Conservation (phyloP, 1,139 yeast genomes). For the Hansenula sp. region DNA sequence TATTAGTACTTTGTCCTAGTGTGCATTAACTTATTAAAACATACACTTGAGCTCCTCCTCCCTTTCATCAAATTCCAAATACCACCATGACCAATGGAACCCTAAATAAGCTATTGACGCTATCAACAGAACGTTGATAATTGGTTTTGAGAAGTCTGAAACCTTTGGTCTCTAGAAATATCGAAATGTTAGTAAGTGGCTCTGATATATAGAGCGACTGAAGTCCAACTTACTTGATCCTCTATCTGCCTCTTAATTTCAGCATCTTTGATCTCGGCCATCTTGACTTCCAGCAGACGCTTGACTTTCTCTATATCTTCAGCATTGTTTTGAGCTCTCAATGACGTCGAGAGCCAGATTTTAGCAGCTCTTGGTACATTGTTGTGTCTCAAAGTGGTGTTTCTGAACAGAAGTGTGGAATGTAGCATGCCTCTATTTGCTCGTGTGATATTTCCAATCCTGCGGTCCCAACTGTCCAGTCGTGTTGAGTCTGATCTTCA, state of each 20-base stretch:
- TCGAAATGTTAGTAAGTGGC: neutral
- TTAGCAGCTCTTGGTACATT: neutral
- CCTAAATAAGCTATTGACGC: conserved; percentile 23
- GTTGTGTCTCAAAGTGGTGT: too few species aligned
- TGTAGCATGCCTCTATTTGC: too few species aligned
- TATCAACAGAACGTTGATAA: conserved; percentile 14
- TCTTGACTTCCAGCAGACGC: conserved; percentile 14
- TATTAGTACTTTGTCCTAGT: neutral
- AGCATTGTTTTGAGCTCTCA: conserved; percentile 4
- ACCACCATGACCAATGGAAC: conserved; percentile 30
- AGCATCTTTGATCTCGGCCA: conserved; percentile 12
- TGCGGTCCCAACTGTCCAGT: too few species aligned
- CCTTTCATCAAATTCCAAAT: conserved; percentile 26
- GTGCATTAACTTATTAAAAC: conserved; percentile 1
- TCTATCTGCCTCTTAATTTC: conserved; percentile 11
- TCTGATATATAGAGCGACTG: too few species aligned
- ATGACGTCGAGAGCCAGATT: neutral
- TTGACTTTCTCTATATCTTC: conserved; percentile 19
- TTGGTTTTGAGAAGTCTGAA: conserved; percentile 19
- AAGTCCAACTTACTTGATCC: conserved; percentile 10
- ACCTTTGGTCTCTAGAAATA: conserved; percentile 19
- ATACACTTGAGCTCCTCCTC: conserved; percentile 21
- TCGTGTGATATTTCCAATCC: too few species aligned
- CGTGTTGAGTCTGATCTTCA: too few species aligned
- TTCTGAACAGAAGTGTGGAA: too few species aligned